Conservation (phyloP, 2,329 filamentous ascomycete species). For the Xylariales sp. region DNA sequence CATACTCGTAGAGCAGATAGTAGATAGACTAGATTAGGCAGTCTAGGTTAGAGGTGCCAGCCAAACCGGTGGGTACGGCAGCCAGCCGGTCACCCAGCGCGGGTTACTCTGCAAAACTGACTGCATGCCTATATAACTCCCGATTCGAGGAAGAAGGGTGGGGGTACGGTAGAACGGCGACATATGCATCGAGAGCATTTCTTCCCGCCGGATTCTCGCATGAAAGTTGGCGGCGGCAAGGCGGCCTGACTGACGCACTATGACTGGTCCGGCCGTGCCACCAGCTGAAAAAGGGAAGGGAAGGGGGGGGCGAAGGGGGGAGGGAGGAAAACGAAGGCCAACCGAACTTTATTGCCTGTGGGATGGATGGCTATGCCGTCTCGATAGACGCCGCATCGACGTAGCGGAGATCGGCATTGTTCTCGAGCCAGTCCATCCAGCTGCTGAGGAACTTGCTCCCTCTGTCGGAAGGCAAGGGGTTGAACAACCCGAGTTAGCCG, state of each 20-base stretch:
- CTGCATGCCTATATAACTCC: conserved; percentile 10
- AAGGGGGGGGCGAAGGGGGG: background rate
- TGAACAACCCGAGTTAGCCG: conserved; percentile 24
- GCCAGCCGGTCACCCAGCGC: background rate
- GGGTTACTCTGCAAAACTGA: background rate
- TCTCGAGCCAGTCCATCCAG: conserved; percentile 94
- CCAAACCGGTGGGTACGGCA: conserved; percentile 21
- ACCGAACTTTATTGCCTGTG: background rate
- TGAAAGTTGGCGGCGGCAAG: conserved; percentile 29
- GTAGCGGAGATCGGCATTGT: conserved; percentile 89
- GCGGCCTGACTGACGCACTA: conserved; percentile 10
- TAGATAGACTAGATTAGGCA: no score
- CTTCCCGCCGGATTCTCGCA: conserved; percentile 8
- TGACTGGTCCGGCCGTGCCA: conserved; percentile 8
- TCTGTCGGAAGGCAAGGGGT: conserved; percentile 57
- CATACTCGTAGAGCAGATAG: no score
- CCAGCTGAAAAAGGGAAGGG: conserved; percentile 5
- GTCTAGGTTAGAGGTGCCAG: conserved; percentile 12
- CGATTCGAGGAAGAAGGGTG: background rate
- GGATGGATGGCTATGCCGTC: conserved; percentile 37
- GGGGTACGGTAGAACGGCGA: background rate
- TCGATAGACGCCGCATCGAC: conserved; percentile 67
- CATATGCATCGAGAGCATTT: background rate
- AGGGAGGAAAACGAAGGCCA: background rate
- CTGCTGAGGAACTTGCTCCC: conserved; percentile 85